Evolutionary conservation across 2,329 filamentous ascomycete genomes (phyloP).

Genomic region (Fusarium proliferatum): DNA sequence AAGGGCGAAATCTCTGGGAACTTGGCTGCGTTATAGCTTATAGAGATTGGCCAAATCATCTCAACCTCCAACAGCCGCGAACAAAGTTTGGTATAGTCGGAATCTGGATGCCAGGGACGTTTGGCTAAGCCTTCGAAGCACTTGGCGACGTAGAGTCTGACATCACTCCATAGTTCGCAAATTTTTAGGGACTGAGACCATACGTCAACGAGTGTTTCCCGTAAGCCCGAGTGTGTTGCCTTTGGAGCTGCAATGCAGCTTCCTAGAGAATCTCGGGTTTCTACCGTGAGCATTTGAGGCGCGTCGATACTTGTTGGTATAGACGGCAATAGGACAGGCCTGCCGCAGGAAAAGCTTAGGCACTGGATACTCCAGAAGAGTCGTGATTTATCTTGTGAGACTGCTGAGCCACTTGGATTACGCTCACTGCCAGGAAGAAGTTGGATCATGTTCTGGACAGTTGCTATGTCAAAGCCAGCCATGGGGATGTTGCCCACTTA

Average conservation of each 20-base stretch:
- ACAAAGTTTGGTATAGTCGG: slow-evolving; percentile 18
- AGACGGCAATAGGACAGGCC: neutral
- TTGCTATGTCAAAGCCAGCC: slow-evolving; percentile 24
- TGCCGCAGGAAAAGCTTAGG: neutral
- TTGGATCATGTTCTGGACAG: slow-evolving; percentile 12
- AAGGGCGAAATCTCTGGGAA: neutral
- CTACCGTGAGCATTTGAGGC: neutral
- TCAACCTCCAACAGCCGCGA: slow-evolving; percentile 9
- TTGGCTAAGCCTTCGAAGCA: slow-evolving; percentile 12
- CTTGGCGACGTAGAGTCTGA: slow-evolving; percentile 14
- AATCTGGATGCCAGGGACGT: slow-evolving; percentile 20
- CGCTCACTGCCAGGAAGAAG: neutral
- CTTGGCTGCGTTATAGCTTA: slow-evolving; percentile 20
- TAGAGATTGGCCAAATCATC: neutral
- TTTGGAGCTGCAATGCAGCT: neutral
- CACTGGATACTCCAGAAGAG: slow-evolving; percentile 21
- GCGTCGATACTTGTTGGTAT: neutral
- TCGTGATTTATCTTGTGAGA: neutral
- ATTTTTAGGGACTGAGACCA: slow-evolving; percentile 13
- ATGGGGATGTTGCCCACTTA: slow-evolving; percentile 7
- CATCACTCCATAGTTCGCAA: slow-evolving; percentile 8
- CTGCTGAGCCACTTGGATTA: neutral
- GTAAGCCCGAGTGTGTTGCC: neutral
- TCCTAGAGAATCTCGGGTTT: neutral
- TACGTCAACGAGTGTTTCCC: neutral